These are phyloP conservation scores for Acer negundo DNA, from an alignment of 345 rosid species.

Conservation along the genomic window DNA sequence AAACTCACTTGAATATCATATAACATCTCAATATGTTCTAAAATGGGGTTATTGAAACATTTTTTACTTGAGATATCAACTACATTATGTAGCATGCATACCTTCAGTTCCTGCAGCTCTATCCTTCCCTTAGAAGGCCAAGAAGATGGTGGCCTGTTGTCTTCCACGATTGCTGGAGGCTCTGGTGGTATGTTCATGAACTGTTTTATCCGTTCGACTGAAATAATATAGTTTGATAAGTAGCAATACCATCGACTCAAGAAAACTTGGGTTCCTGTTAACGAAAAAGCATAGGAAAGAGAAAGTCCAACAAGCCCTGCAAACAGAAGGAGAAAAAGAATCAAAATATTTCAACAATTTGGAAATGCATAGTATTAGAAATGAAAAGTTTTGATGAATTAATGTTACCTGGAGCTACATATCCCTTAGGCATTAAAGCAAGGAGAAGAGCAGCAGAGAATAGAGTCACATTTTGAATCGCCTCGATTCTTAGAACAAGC, in stretches of 20 bases:
- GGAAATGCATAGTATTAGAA: background rate
- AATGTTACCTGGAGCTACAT: slow-evolving; percentile 50
- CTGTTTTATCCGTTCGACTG: slow-evolving; percentile 76
- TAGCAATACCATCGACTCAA: slow-evolving; percentile 60
- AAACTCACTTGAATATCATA: background rate
- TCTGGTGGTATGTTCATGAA: slow-evolving; percentile 63
- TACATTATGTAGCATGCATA: slow-evolving; percentile 10
- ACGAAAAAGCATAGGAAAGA: slow-evolving; percentile 70
- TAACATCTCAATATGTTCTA: background rate
- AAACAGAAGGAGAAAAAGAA: background rate
- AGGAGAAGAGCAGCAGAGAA: slow-evolving; percentile 75
- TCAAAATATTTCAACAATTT: background rate
- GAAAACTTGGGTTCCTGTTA: slow-evolving; percentile 58
- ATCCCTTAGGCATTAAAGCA: slow-evolving; percentile 65
- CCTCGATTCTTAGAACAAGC: slow-evolving; percentile 69
- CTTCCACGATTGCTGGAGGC: slow-evolving; percentile 62
- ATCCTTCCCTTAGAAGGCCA: slow-evolving; percentile 78
- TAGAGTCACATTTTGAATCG: slow-evolving; percentile 67
- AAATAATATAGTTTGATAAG: slow-evolving; percentile 64
- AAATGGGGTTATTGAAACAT: background rate
- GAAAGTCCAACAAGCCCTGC: slow-evolving; percentile 76
- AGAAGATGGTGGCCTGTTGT: slow-evolving; percentile 55
- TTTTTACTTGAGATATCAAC: background rate
- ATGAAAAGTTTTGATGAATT: background rate
- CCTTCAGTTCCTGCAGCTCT: slow-evolving; percentile 70